Evolutionary conservation across 2,329 filamentous ascomycete genomes (phyloP).

Genomic region (Colletotrichum australisinense): DNA sequence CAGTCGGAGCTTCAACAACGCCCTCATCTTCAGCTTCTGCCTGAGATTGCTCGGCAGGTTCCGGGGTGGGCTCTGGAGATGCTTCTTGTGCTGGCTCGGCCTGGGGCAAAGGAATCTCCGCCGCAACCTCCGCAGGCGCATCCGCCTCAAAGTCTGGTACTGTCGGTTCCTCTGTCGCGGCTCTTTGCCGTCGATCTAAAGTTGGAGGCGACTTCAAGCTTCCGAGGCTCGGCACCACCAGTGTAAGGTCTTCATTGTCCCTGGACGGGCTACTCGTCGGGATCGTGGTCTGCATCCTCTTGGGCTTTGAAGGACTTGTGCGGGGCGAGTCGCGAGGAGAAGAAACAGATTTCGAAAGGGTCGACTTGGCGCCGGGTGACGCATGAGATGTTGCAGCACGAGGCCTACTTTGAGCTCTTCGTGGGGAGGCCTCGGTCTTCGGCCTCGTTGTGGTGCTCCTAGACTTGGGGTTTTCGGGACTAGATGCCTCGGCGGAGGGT

Average conservation of each 20-base stretch:
- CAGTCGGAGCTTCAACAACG: slow-evolving; percentile 18
- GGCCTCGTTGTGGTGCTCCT: slow-evolving; percentile 62
- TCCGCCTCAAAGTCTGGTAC: not conserved
- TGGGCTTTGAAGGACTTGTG: slow-evolving; percentile 53
- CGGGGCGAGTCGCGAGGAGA: slow-evolving; percentile 50
- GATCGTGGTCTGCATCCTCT: slow-evolving; percentile 42
- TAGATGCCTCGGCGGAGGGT: slow-evolving; percentile 53
- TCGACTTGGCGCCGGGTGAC: slow-evolving; percentile 50
- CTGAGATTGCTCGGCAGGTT: slow-evolving; percentile 36
- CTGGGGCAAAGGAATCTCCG: slow-evolving; percentile 24
- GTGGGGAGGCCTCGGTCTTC: slow-evolving; percentile 63
- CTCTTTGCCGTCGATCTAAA: slow-evolving; percentile 28
- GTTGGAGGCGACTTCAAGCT: slow-evolving; percentile 44
- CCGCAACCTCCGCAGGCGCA: slow-evolving; percentile 21
- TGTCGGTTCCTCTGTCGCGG: slow-evolving; percentile 14
- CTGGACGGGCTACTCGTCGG: slow-evolving; percentile 59
- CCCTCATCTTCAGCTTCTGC: slow-evolving; percentile 39
- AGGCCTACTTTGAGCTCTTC: slow-evolving; percentile 57
- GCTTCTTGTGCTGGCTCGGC: slow-evolving; percentile 29
- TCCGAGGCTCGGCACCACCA: slow-evolving; percentile 61
- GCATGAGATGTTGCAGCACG: slow-evolving; percentile 58
- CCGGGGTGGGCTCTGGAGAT: slow-evolving; percentile 10
- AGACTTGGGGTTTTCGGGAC: slow-evolving; percentile 58
- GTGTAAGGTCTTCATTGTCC: slow-evolving; percentile 64
- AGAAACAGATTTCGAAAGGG: slow-evolving; percentile 29